These are phyloP conservation scores for Termitomyces heimii DNA, from an alignment of 768 basidiomycete species.

Conservation along the genomic window DNA sequence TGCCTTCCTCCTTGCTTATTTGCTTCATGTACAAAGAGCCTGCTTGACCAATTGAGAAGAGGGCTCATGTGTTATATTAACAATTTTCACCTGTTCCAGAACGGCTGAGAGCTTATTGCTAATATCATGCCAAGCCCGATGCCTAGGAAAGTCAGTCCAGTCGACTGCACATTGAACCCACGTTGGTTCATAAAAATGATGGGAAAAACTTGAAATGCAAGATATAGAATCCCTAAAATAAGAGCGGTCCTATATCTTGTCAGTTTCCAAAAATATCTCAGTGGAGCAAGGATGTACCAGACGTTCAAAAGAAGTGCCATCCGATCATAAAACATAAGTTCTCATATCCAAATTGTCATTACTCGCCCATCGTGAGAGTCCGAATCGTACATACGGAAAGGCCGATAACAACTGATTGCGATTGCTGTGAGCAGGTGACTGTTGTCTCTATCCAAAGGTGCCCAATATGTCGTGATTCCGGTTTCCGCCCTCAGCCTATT, in stretches of 20 bases:
- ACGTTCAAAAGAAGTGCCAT: conserved; percentile 71
- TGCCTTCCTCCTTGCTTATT: conserved; percentile 29
- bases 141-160: conserved; percentile 55
- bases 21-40: conserved; percentile 10
- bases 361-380: background rate
- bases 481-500: conserved; percentile 49
- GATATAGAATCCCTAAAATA: conserved; percentile 55
- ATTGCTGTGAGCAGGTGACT: conserved; percentile 42
- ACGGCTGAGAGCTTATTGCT: conserved; percentile 46
- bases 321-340: conserved; percentile 57
- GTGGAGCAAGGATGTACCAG: conserved; percentile 40
- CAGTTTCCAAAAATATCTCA: background rate
- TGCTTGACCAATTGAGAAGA: background rate
- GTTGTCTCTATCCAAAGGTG: conserved; percentile 51
- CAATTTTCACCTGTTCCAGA: conserved; percentile 45
- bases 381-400: conserved; percentile 53
- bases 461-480: conserved; percentile 46
- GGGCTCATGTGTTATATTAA: conserved; percentile 16
- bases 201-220: conserved; percentile 58
- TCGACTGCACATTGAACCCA: conserved; percentile 42
- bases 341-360: conserved; percentile 22
- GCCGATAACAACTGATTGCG: conserved; percentile 54
- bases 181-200: conserved; percentile 44
- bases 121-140: conserved; percentile 53
- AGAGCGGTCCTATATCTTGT: conserved; percentile 46